Base-by-base conservation (phyloP, 257 asterid genomes). In the Marsdenia floribunda region DNA sequence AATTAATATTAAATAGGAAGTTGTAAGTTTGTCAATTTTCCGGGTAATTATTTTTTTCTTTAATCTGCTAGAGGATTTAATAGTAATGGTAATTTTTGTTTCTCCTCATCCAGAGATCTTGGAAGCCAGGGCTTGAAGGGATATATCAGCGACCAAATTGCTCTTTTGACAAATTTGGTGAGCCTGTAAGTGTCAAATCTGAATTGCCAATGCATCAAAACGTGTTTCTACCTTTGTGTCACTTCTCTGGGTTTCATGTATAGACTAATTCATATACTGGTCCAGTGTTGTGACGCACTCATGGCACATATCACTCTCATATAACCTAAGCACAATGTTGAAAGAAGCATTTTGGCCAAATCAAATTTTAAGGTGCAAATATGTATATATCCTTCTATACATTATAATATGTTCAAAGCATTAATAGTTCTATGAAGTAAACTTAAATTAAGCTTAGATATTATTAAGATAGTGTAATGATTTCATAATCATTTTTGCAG, bases 121-220 rank as follows among this genome's bases (percentile, higher is more conserved):
- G 98, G 93, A 60, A 87, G 90, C 83, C 98, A 93, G 85, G 97
- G 96, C 70, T 85, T 93, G 88, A 91, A 91, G 88, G 98, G 98
- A 60, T 69, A 76, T 76, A 87, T 93, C 75, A 90, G 92, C 52
- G 92, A 91, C 71, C 85, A 91, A 81, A 91, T 93, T 73, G 77
- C 84, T 60, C 85, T 86, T 49, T 84, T 93, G 87, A 77, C 96
- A 80, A 91, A 91, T 73, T 93, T 93, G 92, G 98, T 90, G 82
- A 87, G 92, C 96, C 80, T 93, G 98, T 93, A 87, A 84, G 98
- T 91, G 85, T 91, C 91, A 68, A 42, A 53, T 61, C 10, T 72
- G 74, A 52, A 54, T 73, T 66, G 76, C 55, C 76, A 60, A 68
- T 46, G 19, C 47, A 76, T 58, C 26, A 58, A 44, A 63, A 18